phyloP scores from a whole-genome alignment of 148 eudicot species.

The Pouteria glomerata region DNA sequence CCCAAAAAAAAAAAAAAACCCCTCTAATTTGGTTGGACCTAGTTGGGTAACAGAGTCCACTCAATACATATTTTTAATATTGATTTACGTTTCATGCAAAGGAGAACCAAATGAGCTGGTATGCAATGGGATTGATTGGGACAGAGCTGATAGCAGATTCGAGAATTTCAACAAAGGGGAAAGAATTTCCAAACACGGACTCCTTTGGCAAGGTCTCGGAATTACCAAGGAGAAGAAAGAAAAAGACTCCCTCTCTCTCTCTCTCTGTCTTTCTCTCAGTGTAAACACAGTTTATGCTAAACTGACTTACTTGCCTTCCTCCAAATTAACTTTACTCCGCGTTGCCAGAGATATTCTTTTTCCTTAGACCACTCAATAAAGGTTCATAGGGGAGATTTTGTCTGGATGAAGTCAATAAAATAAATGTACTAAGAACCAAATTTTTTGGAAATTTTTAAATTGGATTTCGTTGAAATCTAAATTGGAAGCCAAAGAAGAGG shows the following conservation, averaged over 20 bases:
- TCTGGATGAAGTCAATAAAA: background rate
- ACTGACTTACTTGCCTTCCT: background rate
- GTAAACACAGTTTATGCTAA: background rate
- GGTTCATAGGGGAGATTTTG: background rate
- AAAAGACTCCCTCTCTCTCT: background rate
- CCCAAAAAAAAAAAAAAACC: background rate
- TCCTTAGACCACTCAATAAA: background rate
- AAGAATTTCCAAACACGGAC: background rate
- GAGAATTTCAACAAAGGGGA: background rate
- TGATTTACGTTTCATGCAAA: background rate
- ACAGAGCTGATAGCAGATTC: background rate
- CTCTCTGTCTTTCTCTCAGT: background rate
- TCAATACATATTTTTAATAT: background rate
- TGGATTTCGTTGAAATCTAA: background rate
- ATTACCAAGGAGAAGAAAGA: background rate
- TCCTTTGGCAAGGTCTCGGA: no score
- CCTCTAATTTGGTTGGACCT: background rate
- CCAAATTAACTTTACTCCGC: background rate
- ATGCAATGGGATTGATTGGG: constrained; percentile 6
- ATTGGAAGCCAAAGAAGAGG: background rate
- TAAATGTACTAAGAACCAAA: background rate
- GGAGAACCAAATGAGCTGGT: constrained; percentile 22
- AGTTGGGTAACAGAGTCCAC: constrained; percentile 6
- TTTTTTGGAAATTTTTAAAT: no score
- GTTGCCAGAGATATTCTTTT: background rate